A percentile compares a stretch with the other conserved stretches of the same genome.
Conservation (phyloP, 2,329 filamentous ascomycete species). For the Neopestalotiopsis clavispora region DNA sequence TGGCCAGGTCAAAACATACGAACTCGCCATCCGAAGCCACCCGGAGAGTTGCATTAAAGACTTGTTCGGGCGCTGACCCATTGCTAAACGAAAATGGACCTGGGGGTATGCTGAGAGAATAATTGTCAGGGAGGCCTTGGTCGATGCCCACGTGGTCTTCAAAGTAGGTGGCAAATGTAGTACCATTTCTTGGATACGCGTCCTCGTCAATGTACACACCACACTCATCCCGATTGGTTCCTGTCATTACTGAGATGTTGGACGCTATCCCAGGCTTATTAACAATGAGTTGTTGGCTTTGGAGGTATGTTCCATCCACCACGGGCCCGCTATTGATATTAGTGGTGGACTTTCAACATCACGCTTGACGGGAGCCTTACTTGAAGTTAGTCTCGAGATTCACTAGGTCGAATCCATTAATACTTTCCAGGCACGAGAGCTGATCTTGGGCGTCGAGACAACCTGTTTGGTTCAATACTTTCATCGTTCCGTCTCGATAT, state of each 20-base stretch:
- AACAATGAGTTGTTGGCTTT: background rate
- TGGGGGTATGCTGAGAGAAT: background rate
- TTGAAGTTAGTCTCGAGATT: background rate
- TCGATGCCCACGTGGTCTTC: background rate
- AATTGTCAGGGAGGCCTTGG: background rate
- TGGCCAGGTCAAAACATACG: background rate
- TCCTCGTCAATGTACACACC: background rate
- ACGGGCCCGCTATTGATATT: background rate
- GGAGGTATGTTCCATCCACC: background rate
- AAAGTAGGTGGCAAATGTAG: background rate
- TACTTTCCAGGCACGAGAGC: background rate
- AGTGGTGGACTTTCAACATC: background rate
- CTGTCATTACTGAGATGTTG: conserved; percentile 1
- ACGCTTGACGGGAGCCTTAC: background rate
- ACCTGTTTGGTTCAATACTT: background rate
- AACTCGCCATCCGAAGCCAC: background rate
- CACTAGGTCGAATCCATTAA: background rate
- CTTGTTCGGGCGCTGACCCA: background rate
- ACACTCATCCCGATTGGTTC: background rate
- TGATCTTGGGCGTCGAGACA: background rate
- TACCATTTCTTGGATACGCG: background rate
- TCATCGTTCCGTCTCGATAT: background rate
- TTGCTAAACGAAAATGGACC: background rate
- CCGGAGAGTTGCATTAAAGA: background rate
- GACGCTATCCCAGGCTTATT: background rate